phyloP scores from a whole-genome alignment of 352 stramenopile species.

The Globisporangium mamillatum region DNA sequence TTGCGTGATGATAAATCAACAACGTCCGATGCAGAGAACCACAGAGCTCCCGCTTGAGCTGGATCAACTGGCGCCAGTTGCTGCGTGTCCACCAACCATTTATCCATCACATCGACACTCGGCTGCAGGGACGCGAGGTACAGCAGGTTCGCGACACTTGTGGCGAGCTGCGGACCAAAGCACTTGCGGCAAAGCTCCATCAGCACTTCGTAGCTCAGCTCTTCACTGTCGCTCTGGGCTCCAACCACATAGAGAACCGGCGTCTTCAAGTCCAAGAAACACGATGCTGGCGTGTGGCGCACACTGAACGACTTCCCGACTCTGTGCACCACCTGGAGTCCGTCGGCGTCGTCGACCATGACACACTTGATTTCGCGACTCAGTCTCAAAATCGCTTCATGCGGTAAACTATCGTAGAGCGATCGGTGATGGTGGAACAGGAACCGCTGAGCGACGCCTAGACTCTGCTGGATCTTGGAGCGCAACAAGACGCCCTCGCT shows the following conservation, averaged over 20 bases:
- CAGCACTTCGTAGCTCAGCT: conserved; percentile 46
- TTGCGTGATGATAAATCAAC: background rate
- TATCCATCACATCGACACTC: conserved; percentile 26
- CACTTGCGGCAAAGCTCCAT: conserved; percentile 58
- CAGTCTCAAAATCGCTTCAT: conserved; percentile 29
- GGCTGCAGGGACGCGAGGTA: conserved; percentile 71
- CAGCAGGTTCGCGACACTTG: conserved; percentile 62
- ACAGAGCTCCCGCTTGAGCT: conserved; percentile 28
- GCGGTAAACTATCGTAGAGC: conserved; percentile 40
- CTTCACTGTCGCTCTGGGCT: conserved; percentile 22
- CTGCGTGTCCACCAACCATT: conserved; percentile 67
- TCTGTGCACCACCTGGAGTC: conserved; percentile 54
- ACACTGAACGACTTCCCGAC: conserved; percentile 39
- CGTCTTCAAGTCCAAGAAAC: conserved; percentile 42
- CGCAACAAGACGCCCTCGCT: conserved; percentile 27
- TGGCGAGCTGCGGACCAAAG: conserved; percentile 40
- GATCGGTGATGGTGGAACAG: conserved; percentile 43
- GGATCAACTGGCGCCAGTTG: conserved; percentile 41
- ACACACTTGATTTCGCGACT: conserved; percentile 31
- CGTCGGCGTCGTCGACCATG: conserved; percentile 37
- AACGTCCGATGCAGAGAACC: conserved; percentile 15
- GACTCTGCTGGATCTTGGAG: conserved; percentile 20
- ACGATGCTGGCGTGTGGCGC: conserved; percentile 26
- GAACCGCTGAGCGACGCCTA: conserved; percentile 51
- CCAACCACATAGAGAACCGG: conserved; percentile 37